Evolutionary conservation across 2,329 filamentous ascomycete species (phyloP).

Genomic region (Colletotrichum shisoi): DNA sequence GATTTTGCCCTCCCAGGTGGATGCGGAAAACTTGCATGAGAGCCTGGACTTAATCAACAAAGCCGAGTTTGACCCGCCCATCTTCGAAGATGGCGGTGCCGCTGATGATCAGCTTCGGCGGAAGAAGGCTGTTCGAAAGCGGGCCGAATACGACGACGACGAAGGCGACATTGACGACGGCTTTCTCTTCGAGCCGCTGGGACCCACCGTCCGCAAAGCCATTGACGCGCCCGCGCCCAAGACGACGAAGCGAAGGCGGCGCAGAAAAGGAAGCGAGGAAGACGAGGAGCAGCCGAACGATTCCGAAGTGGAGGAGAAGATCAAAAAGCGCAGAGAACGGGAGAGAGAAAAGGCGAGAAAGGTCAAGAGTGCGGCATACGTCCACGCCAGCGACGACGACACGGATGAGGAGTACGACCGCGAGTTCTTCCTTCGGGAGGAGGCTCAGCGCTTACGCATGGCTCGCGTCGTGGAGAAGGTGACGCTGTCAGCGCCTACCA

Average conservation of each 20-base stretch:
- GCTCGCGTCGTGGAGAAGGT: constrained; percentile 50
- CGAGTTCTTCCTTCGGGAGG: constrained; percentile 81
- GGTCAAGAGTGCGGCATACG: constrained; percentile 84
- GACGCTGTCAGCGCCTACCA: constrained; percentile 40
- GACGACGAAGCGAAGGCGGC: constrained; percentile 53
- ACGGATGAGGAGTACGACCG: constrained; percentile 76
- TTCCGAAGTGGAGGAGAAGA: constrained; percentile 70
- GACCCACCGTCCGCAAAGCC: constrained; percentile 65
- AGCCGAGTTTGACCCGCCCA: constrained; percentile 78
- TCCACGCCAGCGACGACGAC: constrained; percentile 87
- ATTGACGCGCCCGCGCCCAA: constrained; percentile 55
- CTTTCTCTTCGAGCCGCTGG: constrained; percentile 73
- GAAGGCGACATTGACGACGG: constrained; percentile 60
- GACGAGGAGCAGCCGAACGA: constrained; percentile 61
- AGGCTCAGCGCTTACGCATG: constrained; percentile 53
- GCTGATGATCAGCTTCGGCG: constrained; percentile 82
- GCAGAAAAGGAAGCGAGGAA: constrained; percentile 57
- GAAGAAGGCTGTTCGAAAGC: constrained; percentile 65
- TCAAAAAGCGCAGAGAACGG: constrained; percentile 68
- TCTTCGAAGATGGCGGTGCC: constrained; percentile 76
- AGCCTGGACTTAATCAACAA: constrained; percentile 76
- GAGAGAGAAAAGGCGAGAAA: constrained; percentile 79
- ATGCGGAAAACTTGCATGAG: constrained; percentile 71
- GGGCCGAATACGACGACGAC: constrained; percentile 73
- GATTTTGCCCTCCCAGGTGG: constrained; percentile 74